Evolutionary conservation across 2,329 filamentous ascomycete species (phyloP).

Genomic region (Neonectria neomacrospora): DNA sequence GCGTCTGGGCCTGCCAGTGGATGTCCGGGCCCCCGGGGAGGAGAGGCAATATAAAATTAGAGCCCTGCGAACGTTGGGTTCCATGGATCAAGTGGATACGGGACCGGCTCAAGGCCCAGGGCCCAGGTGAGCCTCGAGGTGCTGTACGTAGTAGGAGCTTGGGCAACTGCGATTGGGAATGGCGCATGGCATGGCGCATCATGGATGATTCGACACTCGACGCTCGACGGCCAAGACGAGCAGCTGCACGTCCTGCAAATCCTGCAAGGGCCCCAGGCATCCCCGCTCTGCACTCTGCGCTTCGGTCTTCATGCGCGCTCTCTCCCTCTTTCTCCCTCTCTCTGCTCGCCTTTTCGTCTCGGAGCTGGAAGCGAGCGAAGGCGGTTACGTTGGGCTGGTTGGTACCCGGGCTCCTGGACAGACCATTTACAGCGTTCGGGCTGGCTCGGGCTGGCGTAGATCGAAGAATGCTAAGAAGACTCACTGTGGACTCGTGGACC

Average conservation of each 20-base stretch:
- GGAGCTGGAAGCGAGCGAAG: conserved; percentile 12
- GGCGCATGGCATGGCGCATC: conserved; percentile 35
- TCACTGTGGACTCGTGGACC: conserved; percentile 3
- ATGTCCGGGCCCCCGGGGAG: conserved; percentile 40
- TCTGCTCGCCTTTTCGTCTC: not conserved
- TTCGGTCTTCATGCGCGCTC: not conserved
- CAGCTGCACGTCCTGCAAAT: conserved; percentile 36
- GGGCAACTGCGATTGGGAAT: conserved; percentile 28
- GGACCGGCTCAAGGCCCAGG: conserved; percentile 42
- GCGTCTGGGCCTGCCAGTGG: conserved; percentile 57
- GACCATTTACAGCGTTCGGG: not conserved
- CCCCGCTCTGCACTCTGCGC: conserved; percentile 27
- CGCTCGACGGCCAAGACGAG: conserved; percentile 29
- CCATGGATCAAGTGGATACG: conserved; percentile 46
- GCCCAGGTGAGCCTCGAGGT: conserved; percentile 12
- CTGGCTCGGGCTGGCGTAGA: conserved; percentile 11
- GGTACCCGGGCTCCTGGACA: conserved; percentile 10
- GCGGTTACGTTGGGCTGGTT: conserved; percentile 20
- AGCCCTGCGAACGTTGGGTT: conserved; percentile 46
- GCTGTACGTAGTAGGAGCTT: not conserved
- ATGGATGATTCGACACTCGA: conserved; percentile 27
- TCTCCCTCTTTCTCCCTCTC: too few species aligned
- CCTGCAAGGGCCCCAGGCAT: conserved; percentile 31
- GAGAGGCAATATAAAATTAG: conserved; percentile 59
- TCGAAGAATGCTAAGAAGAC: not conserved